A percentile compares a stretch with the other conserved stretches of the same genome.
Evolutionary conservation across 2,329 filamentous ascomycete genomes (phyloP).

Genomic region (Clarireedia paspali): DNA sequence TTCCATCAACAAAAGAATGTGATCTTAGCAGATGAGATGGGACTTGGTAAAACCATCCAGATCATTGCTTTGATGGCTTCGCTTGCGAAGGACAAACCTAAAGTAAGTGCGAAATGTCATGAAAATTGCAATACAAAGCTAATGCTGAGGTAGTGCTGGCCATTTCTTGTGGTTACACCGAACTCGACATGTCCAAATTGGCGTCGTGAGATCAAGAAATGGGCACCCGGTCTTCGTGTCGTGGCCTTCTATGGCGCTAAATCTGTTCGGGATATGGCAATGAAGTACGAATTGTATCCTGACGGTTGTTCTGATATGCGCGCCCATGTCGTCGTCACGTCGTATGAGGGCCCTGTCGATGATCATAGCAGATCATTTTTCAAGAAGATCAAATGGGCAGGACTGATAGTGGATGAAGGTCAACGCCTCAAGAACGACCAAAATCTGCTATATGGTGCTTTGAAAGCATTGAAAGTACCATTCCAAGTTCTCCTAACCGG

Average conservation of each 20-base stretch:
- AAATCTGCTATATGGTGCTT: constrained; percentile 68
- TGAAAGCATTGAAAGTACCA: constrained; percentile 66
- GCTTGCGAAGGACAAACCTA: constrained; percentile 56
- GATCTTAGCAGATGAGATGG: constrained; percentile 96
- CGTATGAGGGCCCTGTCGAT: constrained; percentile 82
- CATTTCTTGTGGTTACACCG: constrained; percentile 86
- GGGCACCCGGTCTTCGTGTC: constrained; percentile 77
- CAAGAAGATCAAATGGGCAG: constrained; percentile 69
- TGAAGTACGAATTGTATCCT: constrained; percentile 80
- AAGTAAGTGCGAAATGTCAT: constrained; percentile 17
- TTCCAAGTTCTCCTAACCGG: constrained; percentile 81
- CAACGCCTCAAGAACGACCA: constrained; percentile 92
- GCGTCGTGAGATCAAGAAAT: constrained; percentile 91
- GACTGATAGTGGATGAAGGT: constrained; percentile 87
- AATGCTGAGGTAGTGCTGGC: constrained; percentile 55
- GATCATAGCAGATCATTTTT: constrained; percentile 60
- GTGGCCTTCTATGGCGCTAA: constrained; percentile 87
- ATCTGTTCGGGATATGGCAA: constrained; percentile 66
- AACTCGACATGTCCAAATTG: constrained; percentile 97
- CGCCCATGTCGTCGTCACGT: constrained; percentile 89
- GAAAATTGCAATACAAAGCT: constrained; percentile 41
- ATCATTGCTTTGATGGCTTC: constrained; percentile 75
- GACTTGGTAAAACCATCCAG: constrained; percentile 93
- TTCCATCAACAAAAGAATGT: constrained; percentile 78
- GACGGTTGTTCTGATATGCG: constrained; percentile 57